These are phyloP conservation scores for Phaeophleospora eucalypticola DNA, from an alignment of 2,329 filamentous ascomycete genomes.

Conservation along the genomic window DNA sequence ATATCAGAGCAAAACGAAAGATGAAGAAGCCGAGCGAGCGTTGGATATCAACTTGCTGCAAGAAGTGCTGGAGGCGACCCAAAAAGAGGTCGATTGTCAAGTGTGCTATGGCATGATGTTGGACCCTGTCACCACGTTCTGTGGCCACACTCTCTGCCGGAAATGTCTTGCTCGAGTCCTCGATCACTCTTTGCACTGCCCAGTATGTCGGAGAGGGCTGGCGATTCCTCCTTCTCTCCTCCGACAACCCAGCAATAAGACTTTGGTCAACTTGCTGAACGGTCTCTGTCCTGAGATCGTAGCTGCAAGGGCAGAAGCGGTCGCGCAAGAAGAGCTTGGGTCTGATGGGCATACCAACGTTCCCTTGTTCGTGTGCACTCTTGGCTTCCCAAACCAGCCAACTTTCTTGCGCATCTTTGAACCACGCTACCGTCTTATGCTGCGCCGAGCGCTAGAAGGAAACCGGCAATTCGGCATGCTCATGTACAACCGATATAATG, in stretches of 20 bases:
- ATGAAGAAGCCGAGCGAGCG: conserved; percentile 34
- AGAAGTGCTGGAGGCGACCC: conserved; percentile 57
- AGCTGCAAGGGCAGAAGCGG: conserved; percentile 52
- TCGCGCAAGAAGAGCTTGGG: conserved; percentile 55
- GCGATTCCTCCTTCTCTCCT: conserved; percentile 49
- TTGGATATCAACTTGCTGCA: conserved; percentile 52
- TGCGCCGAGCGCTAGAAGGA: conserved; percentile 69
- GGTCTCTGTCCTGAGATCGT: conserved; percentile 67
- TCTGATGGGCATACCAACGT: conserved; percentile 56
- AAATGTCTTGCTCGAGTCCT: conserved; percentile 71
- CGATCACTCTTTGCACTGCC: conserved; percentile 74
- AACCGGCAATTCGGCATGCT: conserved; percentile 82
- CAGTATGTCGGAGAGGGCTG: conserved; percentile 69
- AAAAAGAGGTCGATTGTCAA: conserved; percentile 77
- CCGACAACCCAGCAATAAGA: conserved; percentile 56
- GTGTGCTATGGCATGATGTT: conserved; percentile 79
- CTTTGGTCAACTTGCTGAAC: conserved; percentile 60
- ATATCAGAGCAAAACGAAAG: conserved; percentile 24
- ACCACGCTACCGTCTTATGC: conserved; percentile 86
- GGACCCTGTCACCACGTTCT: conserved; percentile 77
- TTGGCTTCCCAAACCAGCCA: conserved; percentile 77
- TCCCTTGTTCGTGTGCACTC: conserved; percentile 75
- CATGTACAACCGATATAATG: conserved; percentile 57
- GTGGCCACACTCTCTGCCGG: conserved; percentile 86
- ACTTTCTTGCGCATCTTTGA: conserved; percentile 91